phyloP scores from a whole-genome alignment of 2,329 filamentous ascomycete genomes.

The Triangularia verruculosa region DNA sequence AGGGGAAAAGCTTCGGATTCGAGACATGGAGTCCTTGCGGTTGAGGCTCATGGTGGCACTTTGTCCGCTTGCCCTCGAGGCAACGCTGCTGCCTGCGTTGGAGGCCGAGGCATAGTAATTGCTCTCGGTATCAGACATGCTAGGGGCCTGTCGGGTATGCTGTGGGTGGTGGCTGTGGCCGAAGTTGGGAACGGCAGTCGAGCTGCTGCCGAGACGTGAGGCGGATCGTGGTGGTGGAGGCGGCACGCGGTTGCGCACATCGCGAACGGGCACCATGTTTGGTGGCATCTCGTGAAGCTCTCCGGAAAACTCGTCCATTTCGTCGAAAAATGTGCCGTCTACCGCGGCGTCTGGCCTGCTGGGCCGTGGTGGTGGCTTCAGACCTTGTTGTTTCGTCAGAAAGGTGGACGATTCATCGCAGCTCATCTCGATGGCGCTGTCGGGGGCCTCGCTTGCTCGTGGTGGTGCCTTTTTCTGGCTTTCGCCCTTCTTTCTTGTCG shows the following conservation, averaged over 20 bases:
- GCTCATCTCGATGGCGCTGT: constrained; percentile 41
- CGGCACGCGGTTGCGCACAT: constrained; percentile 23
- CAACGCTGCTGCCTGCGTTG: constrained; percentile 3
- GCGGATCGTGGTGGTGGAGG: constrained; percentile 30
- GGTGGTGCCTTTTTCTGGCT: constrained; percentile 17
- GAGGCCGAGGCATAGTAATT: neutral
- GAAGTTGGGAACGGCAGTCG: constrained; percentile 2
- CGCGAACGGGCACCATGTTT: neutral
- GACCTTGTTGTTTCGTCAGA: constrained; percentile 18
- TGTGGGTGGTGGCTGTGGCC: neutral
- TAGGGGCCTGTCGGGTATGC: neutral
- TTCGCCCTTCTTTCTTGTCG: constrained; percentile 1
- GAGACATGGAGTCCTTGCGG: constrained; percentile 1
- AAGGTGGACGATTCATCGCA: constrained; percentile 27
- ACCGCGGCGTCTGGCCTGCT: constrained; percentile 20
- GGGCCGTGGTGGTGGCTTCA: neutral
- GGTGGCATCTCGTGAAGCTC: constrained; percentile 29
- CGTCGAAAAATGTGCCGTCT: constrained; percentile 31
- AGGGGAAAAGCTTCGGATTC: constrained; percentile 4
- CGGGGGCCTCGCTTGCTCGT: constrained; percentile 37
- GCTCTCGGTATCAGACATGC: constrained; percentile 7
- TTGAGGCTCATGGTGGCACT: neutral
- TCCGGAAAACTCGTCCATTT: constrained; percentile 32
- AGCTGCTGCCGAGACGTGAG: constrained; percentile 11
- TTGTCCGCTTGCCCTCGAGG: constrained; percentile 1